phyloP scores from a whole-genome alignment of 345 rosid genomes.

The Gynandropsis gynandra region DNA sequence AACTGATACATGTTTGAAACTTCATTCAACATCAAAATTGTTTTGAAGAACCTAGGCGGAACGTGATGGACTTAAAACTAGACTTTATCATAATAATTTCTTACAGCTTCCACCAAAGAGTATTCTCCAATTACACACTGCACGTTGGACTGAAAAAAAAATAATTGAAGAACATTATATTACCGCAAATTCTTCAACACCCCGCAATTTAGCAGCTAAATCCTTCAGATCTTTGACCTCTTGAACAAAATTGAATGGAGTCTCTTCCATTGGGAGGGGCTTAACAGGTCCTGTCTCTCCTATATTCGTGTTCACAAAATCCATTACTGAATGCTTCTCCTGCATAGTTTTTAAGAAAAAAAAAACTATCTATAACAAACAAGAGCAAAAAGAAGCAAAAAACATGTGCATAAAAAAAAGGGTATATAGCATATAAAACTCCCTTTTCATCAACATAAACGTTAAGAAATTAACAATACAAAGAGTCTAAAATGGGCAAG shows the following conservation, averaged over 20 bases:
- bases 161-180: slow-evolving; percentile 13
- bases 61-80: slow-evolving; percentile 7
- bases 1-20: too few relatives aligned
- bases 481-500: background rate
- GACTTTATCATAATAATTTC: background rate
- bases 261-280: slow-evolving; percentile 45
- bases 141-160: slow-evolving; percentile 11
- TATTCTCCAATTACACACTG: slow-evolving; percentile 4
- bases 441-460: slow-evolving; percentile 12
- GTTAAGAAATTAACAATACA: background rate
- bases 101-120: slow-evolving; percentile 10
- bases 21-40: background rate
- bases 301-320: slow-evolving; percentile 53
- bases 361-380: background rate
- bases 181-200: slow-evolving; percentile 79
- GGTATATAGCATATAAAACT: background rate
- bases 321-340: slow-evolving; percentile 68
- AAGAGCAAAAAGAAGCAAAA: background rate
- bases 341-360: slow-evolving; percentile 20
- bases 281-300: slow-evolving; percentile 34
- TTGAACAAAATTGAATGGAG: slow-evolving; percentile 68
- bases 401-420: background rate
- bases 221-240: slow-evolving; percentile 73
- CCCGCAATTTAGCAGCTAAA: slow-evolving; percentile 54
- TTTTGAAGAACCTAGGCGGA: slow-evolving; percentile 4